Conservation (phyloP, 306 rosid species). For the Corylus heterophylla region DNA sequence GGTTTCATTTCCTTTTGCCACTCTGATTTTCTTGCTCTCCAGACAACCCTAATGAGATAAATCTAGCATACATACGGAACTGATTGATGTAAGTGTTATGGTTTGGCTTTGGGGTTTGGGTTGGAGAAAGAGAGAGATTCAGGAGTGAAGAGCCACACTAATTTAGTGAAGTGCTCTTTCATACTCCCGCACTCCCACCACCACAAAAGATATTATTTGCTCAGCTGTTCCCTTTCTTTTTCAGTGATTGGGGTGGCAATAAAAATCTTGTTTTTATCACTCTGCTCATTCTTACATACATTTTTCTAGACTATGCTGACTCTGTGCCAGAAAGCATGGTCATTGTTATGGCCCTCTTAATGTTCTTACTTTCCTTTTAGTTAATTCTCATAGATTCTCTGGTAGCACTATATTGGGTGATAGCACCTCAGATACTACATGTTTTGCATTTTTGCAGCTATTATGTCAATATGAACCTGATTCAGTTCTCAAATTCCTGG, state of each 20-base stretch:
- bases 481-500: conserved; percentile 92
- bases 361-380: conserved; percentile 3
- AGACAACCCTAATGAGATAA: background rate
- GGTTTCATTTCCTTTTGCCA: background rate
- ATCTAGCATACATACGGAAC: background rate
- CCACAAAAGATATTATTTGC: background rate
- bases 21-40: background rate
- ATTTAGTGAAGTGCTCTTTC: conserved; percentile 14
- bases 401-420: background rate
- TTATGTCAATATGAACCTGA: conserved; percentile 78
- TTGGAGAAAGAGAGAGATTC: background rate
- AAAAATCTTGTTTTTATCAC: conserved; percentile 16
- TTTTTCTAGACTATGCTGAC: background rate
- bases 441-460: conserved; percentile 55
- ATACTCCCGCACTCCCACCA: conserved; percentile 8
- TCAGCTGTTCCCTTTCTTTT: background rate
- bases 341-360: background rate
- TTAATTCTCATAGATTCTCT: conserved; percentile 11
- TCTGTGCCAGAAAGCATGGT: background rate
- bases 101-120: background rate
- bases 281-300: background rate
- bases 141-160: background rate
- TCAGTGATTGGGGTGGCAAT: conserved; percentile 14
- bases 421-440: conserved; percentile 7
- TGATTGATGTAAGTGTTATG: background rate